A percentile compares a stretch with the other conserved stretches of the same genome.
These are phyloP conservation scores for Starmerella sirachaensis DNA, from an alignment of 805 yeast species.

Conservation along the genomic window DNA sequence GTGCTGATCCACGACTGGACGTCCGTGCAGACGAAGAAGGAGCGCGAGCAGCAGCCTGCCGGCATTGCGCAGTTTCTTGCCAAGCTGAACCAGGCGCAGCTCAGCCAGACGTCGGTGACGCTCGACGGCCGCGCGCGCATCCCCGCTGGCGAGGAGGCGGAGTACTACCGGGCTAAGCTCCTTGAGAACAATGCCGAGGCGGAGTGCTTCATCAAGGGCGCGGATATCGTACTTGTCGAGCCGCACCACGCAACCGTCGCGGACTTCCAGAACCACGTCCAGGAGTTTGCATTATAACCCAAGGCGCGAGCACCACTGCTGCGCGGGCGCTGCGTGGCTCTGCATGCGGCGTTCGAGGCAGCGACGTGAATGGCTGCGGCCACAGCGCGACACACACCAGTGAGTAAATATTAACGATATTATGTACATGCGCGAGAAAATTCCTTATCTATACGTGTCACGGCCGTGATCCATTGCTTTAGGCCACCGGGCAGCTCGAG, in stretches of 20 bases:
- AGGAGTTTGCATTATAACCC: slow-evolving; percentile 8
- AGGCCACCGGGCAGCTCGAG: no score
- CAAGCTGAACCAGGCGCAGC: slow-evolving; percentile 64
- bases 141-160: slow-evolving; percentile 38
- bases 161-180: slow-evolving; percentile 50
- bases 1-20: slow-evolving; percentile 81
- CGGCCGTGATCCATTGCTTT: no score
- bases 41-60: slow-evolving; percentile 30
- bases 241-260: slow-evolving; percentile 64
- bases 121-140: slow-evolving; percentile 59
- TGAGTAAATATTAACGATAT: no score
- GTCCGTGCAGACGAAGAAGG: slow-evolving; percentile 37
- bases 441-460: no score
- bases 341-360: no score
- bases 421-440: no score
- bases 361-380: no score
- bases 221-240: slow-evolving; percentile 51
- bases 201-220: slow-evolving; percentile 50
- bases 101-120: slow-evolving; percentile 73
- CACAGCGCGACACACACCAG: no score
- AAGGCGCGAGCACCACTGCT: background rate
- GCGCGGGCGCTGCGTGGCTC: no score
- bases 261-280: slow-evolving; percentile 33
- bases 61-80: slow-evolving; percentile 49
- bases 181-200: slow-evolving; percentile 58